A percentile compares a stretch with the other conserved stretches of the same genome.
These are phyloP conservation scores for Tulasnella calospora DNA, from an alignment of 768 basidiomycete species.

Conservation along the genomic window DNA sequence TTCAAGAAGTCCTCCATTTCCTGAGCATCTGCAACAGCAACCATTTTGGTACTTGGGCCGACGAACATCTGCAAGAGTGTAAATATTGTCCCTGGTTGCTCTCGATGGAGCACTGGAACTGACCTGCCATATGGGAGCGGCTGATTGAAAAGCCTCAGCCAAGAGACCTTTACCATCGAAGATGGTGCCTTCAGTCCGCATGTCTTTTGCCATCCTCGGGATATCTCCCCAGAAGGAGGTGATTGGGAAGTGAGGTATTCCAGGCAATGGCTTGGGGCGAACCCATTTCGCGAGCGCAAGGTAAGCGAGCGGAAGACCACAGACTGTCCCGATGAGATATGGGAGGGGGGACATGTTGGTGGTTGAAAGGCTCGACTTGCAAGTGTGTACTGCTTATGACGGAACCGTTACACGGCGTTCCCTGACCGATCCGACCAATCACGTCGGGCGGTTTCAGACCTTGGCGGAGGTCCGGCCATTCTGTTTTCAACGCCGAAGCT, in stretches of 20 bases:
- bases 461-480: too few relatives aligned
- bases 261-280: constrained; percentile 2
- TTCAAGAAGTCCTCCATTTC: constrained; percentile 13
- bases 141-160: neutral
- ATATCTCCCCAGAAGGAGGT: constrained; percentile 16
- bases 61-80: neutral
- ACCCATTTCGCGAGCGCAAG: neutral
- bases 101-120: neutral
- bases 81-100: too few relatives aligned
- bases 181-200: neutral
- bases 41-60: neutral
- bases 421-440: too few relatives aligned
- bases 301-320: neutral
- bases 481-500: too few relatives aligned
- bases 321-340: neutral
- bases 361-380: too few relatives aligned
- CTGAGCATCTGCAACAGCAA: constrained; percentile 3
- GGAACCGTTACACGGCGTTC: too few relatives aligned
- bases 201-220: neutral
- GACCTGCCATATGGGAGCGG: constrained; percentile 3
- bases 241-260: constrained; percentile 7
- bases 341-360: neutral
- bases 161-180: neutral
- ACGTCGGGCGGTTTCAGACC: too few relatives aligned
- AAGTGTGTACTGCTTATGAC: neutral